Evolutionary conservation across 768 basidiomycete genomes (phyloP).

Genomic region (Suillus decipiens): DNA sequence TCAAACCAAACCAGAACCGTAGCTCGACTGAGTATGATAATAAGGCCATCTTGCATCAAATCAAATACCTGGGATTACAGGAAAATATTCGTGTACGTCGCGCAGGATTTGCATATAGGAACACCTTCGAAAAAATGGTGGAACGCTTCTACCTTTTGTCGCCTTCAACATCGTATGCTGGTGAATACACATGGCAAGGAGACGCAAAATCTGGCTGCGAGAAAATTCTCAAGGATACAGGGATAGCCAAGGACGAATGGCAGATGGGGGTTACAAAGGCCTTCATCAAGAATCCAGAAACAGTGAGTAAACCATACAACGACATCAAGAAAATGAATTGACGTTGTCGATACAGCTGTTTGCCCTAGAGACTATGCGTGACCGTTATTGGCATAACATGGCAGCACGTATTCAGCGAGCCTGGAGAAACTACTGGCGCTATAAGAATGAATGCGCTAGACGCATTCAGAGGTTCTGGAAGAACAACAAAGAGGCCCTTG

Average conservation of each 20-base stretch:
- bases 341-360: slow-evolving; percentile 68
- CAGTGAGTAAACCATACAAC: slow-evolving; percentile 49
- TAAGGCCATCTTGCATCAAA: slow-evolving; percentile 96
- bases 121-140: slow-evolving; percentile 99
- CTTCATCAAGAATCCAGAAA: slow-evolving; percentile 99
- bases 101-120: slow-evolving; percentile 97
- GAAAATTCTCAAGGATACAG: slow-evolving; percentile 90
- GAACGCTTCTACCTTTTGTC: slow-evolving; percentile 97
- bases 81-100: slow-evolving; percentile 98
- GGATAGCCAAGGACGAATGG: slow-evolving; percentile 97
- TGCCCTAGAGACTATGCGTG: slow-evolving; percentile 97
- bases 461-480: slow-evolving; percentile 99
- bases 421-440: slow-evolving; percentile 93
- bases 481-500: slow-evolving; percentile 93
- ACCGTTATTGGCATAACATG: slow-evolving; percentile 99
- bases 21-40: slow-evolving; percentile 89
- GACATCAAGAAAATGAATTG: no score
- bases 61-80: slow-evolving; percentile 97
- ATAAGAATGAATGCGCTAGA: slow-evolving; percentile 92
- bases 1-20: slow-evolving; percentile 98
- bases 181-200: slow-evolving; percentile 96
- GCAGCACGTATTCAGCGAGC: slow-evolving; percentile 94
- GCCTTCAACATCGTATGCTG: slow-evolving; percentile 94
- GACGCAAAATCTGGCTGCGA: slow-evolving; percentile 90
- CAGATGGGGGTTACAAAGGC: slow-evolving; percentile 99